Evolutionary conservation across 176 grass and related monocot species (phyloP).

Genomic region (Cymbopogon citratus): DNA sequence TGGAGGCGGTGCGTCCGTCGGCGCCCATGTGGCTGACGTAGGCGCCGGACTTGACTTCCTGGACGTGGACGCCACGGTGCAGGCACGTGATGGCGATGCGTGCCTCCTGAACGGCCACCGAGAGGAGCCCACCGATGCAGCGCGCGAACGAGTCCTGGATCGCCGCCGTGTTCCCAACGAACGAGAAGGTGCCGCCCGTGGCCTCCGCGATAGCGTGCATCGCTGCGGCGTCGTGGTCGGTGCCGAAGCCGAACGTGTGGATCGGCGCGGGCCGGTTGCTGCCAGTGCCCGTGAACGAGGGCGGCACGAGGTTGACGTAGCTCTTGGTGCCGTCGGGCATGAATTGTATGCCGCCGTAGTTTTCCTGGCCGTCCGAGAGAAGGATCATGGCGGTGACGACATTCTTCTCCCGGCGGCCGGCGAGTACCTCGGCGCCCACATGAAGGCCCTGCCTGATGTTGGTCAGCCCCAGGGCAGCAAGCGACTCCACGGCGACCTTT

Average conservation of each 20-base stretch:
- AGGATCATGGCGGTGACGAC: not conserved
- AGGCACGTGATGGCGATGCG: conserved; percentile 20
- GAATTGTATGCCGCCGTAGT: too few species aligned
- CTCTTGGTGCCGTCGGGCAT: not conserved
- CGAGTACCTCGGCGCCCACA: not conserved
- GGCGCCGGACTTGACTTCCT: conserved; percentile 31
- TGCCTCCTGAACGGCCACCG: conserved; percentile 39
- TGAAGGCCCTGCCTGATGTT: not conserved
- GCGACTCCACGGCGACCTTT: not conserved
- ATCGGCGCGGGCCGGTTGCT: not conserved
- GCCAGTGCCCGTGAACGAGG: not conserved
- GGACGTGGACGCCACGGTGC: conserved; percentile 31
- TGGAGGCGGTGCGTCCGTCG: conserved; percentile 14
- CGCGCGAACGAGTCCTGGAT: conserved; percentile 62
- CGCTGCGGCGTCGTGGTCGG: conserved; percentile 2
- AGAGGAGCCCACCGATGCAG: conserved; percentile 61
- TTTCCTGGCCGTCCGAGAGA: not conserved
- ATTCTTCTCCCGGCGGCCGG: not conserved
- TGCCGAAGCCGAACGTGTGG: conserved; percentile 6
- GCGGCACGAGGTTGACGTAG: not conserved
- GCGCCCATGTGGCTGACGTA: conserved; percentile 27
- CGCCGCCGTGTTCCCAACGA: conserved; percentile 33
- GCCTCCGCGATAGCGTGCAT: conserved; percentile 45
- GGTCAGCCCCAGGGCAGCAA: fast-evolving
- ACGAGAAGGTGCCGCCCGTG: conserved; percentile 55